Evolutionary conservation across 805 yeast species (phyloP), one percentile per base, ranked within the genome.

Genomic region (Maudiozyma bulderi): DNA sequence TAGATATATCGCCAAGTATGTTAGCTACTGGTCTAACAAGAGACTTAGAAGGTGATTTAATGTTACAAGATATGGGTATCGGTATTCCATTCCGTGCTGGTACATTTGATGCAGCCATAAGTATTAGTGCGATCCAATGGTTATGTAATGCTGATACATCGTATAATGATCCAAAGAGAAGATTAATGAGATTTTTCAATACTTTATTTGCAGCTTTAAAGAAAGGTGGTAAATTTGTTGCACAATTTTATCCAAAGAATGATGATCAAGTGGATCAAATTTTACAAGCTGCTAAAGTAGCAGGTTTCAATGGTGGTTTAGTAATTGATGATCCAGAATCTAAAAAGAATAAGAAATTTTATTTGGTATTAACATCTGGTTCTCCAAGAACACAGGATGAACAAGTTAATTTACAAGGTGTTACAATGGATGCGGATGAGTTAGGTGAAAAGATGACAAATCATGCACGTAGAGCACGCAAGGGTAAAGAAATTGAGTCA

Each of bases 21-120:
- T 73, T 93, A 57, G 96, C 96, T 1, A 86, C 95, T 3, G 99
- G 95, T 0, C 69, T 93, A 34, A 96, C 89, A 57, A 74, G 96
- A 62, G 96, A 86, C 35, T 83, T 88, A 11, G 97, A 88, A 49
- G 99, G 99, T 11, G 99, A 93, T 65, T 68, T 93, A 54, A 83
- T 93, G 64, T 71, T 93, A 48, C 84, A 89, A 37, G 99, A 93
- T 71, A 85, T 93, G 75, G 99, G 99, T 31, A 73, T 76, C 47
- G 99, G 99, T 34, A 76, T 93, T 2, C 98, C 98, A 5, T 93
- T 93, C 62, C 76, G 99, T 61, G 87, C 98, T 2, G 99, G 99
- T 46, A 76, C 95, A 0, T 93, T 91, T 65, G 99, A 93, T 66
- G 97, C 97, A 1, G 98, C 95, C 1, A 86, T 93, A 33, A 84